A percentile compares a stretch with the other conserved stretches of the same genome.
These are phyloP conservation scores for Russula dissimulans DNA, from an alignment of 768 basidiomycete genomes.

Conservation along the genomic window DNA sequence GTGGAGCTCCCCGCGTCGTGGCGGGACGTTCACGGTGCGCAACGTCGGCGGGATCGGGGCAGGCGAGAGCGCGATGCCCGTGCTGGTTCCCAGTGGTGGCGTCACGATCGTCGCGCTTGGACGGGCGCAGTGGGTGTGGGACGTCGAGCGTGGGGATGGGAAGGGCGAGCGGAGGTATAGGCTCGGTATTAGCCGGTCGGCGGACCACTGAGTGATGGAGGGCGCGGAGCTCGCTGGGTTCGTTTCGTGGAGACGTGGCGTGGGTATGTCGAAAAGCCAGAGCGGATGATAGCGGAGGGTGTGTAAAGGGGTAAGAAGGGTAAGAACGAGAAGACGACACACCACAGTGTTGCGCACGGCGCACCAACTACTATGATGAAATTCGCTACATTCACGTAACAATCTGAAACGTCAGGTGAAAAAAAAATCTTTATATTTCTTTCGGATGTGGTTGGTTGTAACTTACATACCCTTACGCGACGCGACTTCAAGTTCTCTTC, in stretches of 20 bases:
- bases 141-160: conserved; percentile 45
- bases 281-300: conserved; percentile 43
- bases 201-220: conserved; percentile 81
- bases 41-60: conserved; percentile 77
- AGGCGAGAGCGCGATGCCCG: conserved; percentile 61
- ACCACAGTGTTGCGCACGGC: no score
- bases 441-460: no score
- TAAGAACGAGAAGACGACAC: no score
- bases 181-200: conserved; percentile 70
- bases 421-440: neutral
- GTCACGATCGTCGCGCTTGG: conserved; percentile 81
- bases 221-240: conserved; percentile 86
- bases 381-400: neutral
- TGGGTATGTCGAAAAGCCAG: conserved; percentile 66
- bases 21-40: conserved; percentile 72
- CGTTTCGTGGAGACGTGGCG: conserved; percentile 87
- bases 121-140: conserved; percentile 68
- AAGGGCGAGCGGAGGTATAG: conserved; percentile 46
- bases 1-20: conserved; percentile 67
- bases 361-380: no score
- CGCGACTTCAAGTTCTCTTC: no score
- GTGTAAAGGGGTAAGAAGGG: no score
- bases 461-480: no score
- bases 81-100: conserved; percentile 75
- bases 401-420: neutral